Evolutionary conservation across 2,329 filamentous ascomycete species (phyloP).

Genomic region (Monilinia laxa): DNA sequence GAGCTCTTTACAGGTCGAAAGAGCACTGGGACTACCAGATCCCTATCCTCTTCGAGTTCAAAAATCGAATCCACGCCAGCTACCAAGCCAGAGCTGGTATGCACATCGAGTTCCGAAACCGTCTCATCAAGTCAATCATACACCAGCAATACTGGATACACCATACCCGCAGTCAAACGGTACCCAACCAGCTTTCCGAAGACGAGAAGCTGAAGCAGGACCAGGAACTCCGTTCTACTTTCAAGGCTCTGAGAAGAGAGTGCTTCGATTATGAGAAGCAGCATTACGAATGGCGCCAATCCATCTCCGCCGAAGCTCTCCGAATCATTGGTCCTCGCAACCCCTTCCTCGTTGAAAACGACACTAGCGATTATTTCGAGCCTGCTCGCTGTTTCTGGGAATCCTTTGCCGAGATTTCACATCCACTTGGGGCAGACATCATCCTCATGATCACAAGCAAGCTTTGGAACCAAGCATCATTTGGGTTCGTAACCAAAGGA

Average conservation of each 20-base stretch:
- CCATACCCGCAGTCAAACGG: not conserved
- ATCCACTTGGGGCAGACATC: not conserved
- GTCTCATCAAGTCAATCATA: not conserved
- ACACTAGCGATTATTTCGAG: not conserved
- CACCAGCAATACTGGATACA: not conserved
- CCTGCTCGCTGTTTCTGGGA: not conserved
- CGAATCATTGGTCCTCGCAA: not conserved
- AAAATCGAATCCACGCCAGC: not conserved
- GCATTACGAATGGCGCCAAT: not conserved
- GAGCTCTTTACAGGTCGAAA: not conserved
- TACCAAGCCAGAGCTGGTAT: not conserved
- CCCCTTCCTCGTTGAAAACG: not conserved
- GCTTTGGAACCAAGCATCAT: conserved; percentile 4
- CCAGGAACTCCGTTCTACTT: not conserved
- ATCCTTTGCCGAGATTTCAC: conserved; percentile 2
- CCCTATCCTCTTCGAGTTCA: not conserved
- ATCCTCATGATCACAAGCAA: not conserved
- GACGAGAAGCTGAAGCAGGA: not conserved
- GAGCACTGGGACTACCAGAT: not conserved
- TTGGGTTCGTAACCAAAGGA: not conserved
- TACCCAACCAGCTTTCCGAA: not conserved
- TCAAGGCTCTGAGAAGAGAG: not conserved
- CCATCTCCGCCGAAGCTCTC: not conserved
- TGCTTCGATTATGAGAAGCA: not conserved
- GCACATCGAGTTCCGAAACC: not conserved